These are phyloP conservation scores for Mortierella sp. DNA, from an alignment of 371 early-diverging fungal genomes.

Conservation along the genomic window DNA sequence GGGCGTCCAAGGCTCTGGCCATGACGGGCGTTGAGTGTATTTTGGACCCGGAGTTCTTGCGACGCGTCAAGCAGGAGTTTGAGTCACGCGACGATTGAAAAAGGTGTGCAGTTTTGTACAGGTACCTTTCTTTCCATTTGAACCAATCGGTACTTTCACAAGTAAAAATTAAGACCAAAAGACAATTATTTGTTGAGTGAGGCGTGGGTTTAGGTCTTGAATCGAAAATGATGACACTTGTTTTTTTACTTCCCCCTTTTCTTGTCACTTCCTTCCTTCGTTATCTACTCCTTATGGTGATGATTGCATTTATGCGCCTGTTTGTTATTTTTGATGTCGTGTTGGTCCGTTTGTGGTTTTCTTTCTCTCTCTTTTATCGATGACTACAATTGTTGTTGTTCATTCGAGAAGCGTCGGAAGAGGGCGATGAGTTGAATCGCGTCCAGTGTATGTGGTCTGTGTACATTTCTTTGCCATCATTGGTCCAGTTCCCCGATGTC, in stretches of 20 bases:
- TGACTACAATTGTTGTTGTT: neutral
- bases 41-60: conserved; percentile 51
- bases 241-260: neutral
- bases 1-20: conserved; percentile 64
- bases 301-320: neutral
- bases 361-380: neutral
- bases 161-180: no score
- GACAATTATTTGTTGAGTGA: neutral
- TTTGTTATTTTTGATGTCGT: neutral
- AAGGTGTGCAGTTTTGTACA: neutral
- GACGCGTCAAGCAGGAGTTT: conserved; percentile 57
- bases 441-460: no score
- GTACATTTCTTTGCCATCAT: no score
- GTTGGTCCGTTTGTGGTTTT: neutral
- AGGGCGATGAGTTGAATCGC: no score
- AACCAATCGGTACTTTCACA: neutral
- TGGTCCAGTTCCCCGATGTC: neutral
- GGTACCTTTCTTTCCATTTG: neutral
- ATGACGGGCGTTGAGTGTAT: conserved; percentile 61
- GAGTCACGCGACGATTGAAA: neutral
- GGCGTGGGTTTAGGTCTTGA: neutral
- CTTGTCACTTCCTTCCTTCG: no score
- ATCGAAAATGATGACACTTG: neutral
- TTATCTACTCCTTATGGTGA: neutral
- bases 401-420: neutral